Conservation (phyloP, 306 rosid species). For the Astragalus membranaceus region DNA sequence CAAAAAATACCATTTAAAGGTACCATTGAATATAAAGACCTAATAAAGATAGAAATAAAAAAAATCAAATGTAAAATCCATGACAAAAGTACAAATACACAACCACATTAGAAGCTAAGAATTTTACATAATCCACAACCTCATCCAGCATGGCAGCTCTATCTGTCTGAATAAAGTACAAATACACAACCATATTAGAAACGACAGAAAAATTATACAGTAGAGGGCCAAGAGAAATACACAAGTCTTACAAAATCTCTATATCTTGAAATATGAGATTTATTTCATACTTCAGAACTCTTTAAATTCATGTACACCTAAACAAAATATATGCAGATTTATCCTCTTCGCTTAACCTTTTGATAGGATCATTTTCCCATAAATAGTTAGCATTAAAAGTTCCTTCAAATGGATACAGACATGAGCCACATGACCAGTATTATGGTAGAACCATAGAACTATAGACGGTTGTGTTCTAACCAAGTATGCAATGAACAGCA, state of each 20-base stretch:
- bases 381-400: too few relatives aligned
- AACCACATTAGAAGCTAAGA: constrained; percentile 93
- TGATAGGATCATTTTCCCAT: too few relatives aligned
- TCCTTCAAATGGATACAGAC: too few relatives aligned
- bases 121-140: constrained; percentile 94
- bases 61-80: neutral
- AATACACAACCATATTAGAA: constrained; percentile 21
- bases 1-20: too few relatives aligned
- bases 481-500: neutral
- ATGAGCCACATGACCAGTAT: too few relatives aligned
- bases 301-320: neutral
- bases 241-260: neutral
- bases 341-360: too few relatives aligned
- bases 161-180: constrained; percentile 54
- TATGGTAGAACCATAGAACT: too few relatives aligned
- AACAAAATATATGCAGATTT: too few relatives aligned
- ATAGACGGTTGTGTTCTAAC: constrained; percentile 3
- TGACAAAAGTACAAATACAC: constrained; percentile 33
- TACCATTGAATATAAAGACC: neutral
- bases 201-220: neutral
- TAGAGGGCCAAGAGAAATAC: neutral
- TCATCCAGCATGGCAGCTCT: constrained; percentile 98
- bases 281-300: neutral
- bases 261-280: neutral
- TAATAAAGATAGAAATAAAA: neutral